Evolutionary conservation across 2,329 filamentous ascomycete species (phyloP).

Genomic region (Alternaria metachromatica): DNA sequence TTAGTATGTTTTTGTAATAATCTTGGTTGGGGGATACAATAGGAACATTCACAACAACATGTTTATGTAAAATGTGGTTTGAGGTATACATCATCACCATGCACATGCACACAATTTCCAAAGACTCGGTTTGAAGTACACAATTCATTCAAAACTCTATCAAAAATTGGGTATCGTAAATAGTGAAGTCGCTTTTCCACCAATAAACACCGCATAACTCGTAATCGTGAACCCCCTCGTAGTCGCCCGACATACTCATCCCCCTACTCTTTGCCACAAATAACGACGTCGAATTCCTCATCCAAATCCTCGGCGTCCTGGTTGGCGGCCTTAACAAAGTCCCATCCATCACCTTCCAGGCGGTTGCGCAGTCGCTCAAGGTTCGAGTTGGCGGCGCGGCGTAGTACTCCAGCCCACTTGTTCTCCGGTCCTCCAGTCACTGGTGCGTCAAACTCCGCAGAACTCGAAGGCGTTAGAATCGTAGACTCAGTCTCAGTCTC

Average conservation of each 20-base stretch:
- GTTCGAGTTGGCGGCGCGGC: conserved; percentile 38
- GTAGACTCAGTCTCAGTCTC: not conserved
- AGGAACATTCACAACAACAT: too few relatives aligned
- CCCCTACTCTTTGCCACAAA: conserved; percentile 2
- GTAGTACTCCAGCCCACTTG: conserved; percentile 28
- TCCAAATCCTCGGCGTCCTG: conserved; percentile 39
- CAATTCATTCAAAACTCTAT: not conserved
- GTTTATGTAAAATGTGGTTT: too few relatives aligned
- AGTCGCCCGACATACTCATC: not conserved
- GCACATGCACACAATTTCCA: not conserved
- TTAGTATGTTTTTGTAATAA: not conserved
- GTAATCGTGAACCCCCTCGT: not conserved
- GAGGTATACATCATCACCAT: not conserved
- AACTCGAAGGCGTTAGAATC: not conserved
- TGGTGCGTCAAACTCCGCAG: not conserved
- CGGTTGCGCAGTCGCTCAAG: conserved; percentile 35
- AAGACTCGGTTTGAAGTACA: not conserved
- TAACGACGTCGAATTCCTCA: conserved; percentile 45
- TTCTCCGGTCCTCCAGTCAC: not conserved
- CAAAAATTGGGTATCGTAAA: not conserved
- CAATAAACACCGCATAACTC: not conserved
- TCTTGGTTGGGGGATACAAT: not conserved
- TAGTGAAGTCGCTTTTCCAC: not conserved
- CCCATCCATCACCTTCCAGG: conserved; percentile 45
- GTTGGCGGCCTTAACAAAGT: conserved; percentile 29